A percentile compares a stretch with the other conserved stretches of the same genome.
Conservation (phyloP, 2,329 filamentous ascomycete genomes). For the Trichophaea hybrida region DNA sequence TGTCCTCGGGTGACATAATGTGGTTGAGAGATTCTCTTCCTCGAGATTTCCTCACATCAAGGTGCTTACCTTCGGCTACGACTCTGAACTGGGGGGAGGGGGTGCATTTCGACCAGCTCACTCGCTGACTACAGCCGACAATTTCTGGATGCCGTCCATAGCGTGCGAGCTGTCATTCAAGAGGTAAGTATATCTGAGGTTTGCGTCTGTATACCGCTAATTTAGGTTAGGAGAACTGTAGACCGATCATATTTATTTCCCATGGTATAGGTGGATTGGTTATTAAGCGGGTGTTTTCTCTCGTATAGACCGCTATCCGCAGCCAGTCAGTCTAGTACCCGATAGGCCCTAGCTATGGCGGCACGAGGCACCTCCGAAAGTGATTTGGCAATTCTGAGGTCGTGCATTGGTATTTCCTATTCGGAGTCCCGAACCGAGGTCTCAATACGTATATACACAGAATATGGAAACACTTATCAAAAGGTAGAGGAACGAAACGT, state of each 20-base stretch:
- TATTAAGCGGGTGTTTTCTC: neutral
- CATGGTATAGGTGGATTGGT: conserved; percentile 3
- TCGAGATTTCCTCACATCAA: conserved; percentile 22
- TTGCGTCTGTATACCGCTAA: neutral
- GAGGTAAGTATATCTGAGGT: neutral
- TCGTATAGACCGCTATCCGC: too few species aligned
- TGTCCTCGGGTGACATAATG: conserved; percentile 10
- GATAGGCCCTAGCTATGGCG: too few species aligned
- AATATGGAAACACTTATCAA: neutral
- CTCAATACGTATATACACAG: neutral
- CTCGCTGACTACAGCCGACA: neutral
- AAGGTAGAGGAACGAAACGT: neutral
- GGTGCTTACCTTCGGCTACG: conserved; percentile 5
- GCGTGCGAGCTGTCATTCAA: neutral
- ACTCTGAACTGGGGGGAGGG: neutral
- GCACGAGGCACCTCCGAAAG: too few species aligned
- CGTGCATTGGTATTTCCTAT: neutral
- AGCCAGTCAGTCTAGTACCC: too few species aligned
- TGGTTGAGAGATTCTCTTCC: conserved; percentile 29
- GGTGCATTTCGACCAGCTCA: neutral
- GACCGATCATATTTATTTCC: conserved; percentile 5
- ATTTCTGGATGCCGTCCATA: neutral
- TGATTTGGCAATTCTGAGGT: neutral
- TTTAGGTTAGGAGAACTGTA: neutral
- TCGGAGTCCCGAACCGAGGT: conserved; percentile 2